These are phyloP conservation scores for Pseudoperonospora humuli DNA, from an alignment of 352 stramenopile species.

Conservation along the genomic window DNA sequence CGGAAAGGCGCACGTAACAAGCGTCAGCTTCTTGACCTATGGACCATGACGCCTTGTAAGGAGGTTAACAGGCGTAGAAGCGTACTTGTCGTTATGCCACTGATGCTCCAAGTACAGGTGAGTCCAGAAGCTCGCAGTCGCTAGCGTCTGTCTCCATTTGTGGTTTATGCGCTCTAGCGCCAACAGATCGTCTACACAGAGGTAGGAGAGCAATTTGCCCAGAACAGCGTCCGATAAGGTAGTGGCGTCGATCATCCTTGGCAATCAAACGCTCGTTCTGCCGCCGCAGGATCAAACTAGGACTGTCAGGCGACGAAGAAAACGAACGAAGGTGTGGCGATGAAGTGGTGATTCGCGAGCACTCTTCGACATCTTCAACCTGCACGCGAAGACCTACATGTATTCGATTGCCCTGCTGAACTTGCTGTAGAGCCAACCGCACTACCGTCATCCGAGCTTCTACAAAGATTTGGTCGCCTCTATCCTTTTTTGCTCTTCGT, in stretches of 20 bases:
- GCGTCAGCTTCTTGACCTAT: slow-evolving; percentile 27
- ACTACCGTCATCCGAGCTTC: slow-evolving; percentile 95
- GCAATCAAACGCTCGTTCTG: no score
- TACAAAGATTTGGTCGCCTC: slow-evolving; percentile 87
- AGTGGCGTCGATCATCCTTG: slow-evolving; percentile 11
- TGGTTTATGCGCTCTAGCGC: slow-evolving; percentile 19
- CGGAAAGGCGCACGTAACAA: slow-evolving; percentile 27
- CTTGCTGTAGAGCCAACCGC: slow-evolving; percentile 91
- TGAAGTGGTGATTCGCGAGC: no score
- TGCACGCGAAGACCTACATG: slow-evolving; percentile 89
- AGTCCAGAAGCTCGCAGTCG: not conserved
- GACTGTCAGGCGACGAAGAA: no score
- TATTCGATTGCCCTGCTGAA: slow-evolving; percentile 93
- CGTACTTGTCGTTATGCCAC: slow-evolving; percentile 16
- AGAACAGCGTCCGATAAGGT: slow-evolving; percentile 14
- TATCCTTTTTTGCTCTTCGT: slow-evolving; percentile 84
- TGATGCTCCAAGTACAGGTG: slow-evolving; percentile 12
- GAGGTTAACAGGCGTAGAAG: slow-evolving; percentile 18
- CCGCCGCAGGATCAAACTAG: no score
- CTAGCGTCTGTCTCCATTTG: slow-evolving; percentile 22
- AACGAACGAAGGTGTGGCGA: no score
- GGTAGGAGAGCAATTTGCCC: slow-evolving; percentile 21
- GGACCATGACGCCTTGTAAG: slow-evolving; percentile 33
- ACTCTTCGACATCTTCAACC: no score
- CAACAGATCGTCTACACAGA: slow-evolving; percentile 45